Evolutionary conservation across 176 grass and related monocot genomes (phyloP).

Genomic region (Paspalum vaginatum): DNA sequence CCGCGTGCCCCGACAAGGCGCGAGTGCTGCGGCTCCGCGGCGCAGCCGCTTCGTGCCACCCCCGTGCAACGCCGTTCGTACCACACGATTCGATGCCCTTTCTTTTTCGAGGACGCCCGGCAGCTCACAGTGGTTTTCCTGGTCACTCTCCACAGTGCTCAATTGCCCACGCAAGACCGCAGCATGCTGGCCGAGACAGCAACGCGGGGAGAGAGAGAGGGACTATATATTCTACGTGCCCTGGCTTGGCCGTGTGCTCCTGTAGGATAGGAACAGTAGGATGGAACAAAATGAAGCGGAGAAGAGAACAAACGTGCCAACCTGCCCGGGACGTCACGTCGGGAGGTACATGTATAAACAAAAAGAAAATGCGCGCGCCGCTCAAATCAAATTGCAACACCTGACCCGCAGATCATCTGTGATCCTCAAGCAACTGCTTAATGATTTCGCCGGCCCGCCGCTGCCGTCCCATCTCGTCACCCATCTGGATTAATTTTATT

Average conservation of each 20-base stretch:
- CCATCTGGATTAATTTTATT: too few species aligned
- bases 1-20: background rate
- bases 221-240: background rate
- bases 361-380: background rate
- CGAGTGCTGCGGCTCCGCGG: background rate
- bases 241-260: background rate
- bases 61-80: background rate
- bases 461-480: background rate
- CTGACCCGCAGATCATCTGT: conserved; percentile 17
- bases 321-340: background rate
- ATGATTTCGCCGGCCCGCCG: background rate
- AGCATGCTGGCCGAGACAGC: background rate
- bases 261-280: background rate
- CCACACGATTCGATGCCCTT: background rate
- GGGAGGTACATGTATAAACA: background rate
- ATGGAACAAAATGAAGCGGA: background rate
- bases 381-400: conserved; percentile 27
- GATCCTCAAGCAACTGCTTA: background rate
- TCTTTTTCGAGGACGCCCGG: background rate
- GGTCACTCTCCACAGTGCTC: too few species aligned
- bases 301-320: background rate
- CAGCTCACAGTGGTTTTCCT: too few species aligned
- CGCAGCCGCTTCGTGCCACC: too few species aligned
- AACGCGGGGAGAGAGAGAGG: background rate
- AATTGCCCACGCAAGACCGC: background rate